These are phyloP conservation scores for Candida koratica DNA, from an alignment of 805 yeast genomes.

Conservation along the genomic window DNA sequence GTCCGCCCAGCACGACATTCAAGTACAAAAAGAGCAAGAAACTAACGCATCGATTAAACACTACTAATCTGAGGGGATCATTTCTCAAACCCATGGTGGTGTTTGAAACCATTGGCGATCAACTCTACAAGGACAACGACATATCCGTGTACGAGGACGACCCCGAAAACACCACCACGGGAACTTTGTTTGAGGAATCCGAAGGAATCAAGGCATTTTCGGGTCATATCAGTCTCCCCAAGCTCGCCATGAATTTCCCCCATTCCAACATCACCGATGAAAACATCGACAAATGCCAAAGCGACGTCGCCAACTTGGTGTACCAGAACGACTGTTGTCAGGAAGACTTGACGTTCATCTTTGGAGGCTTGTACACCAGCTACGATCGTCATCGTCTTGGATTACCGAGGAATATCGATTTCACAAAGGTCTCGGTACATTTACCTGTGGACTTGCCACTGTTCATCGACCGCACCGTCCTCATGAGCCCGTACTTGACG, in stretches of 20 bases:
- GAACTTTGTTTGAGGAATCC: conserved; percentile 5
- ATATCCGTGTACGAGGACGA: conserved; percentile 4
- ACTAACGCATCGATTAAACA: conserved; percentile 8
- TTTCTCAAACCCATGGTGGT: conserved; percentile 21
- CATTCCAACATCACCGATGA: conserved; percentile 9
- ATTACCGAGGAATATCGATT: conserved; percentile 28
- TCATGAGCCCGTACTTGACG: conserved; percentile 44
- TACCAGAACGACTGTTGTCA: conserved; percentile 32
- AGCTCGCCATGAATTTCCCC: conserved; percentile 22
- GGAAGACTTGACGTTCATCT: conserved; percentile 29
- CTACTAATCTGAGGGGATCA: conserved; percentile 4
- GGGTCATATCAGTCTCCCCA: conserved; percentile 26
- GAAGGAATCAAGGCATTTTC: conserved; percentile 21
- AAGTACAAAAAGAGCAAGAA: conserved; percentile 18
- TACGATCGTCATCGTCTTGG: conserved; percentile 25
- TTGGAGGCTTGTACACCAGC: conserved; percentile 33
- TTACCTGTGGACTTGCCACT: conserved; percentile 40
- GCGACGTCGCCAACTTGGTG: conserved; percentile 14
- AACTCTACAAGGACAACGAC: conserved; percentile 3
- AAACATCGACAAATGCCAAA: conserved; percentile 13
- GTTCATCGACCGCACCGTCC: conserved; percentile 30
- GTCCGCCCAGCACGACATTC: conserved; percentile 25
- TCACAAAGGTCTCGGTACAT: conserved; percentile 31
- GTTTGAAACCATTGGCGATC: conserved; percentile 21
- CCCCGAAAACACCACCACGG: neutral